Evolutionary conservation across 768 basidiomycete species (phyloP), one percentile per base, ranked within the genome.

Genomic region (Mycena sanguinolenta): DNA sequence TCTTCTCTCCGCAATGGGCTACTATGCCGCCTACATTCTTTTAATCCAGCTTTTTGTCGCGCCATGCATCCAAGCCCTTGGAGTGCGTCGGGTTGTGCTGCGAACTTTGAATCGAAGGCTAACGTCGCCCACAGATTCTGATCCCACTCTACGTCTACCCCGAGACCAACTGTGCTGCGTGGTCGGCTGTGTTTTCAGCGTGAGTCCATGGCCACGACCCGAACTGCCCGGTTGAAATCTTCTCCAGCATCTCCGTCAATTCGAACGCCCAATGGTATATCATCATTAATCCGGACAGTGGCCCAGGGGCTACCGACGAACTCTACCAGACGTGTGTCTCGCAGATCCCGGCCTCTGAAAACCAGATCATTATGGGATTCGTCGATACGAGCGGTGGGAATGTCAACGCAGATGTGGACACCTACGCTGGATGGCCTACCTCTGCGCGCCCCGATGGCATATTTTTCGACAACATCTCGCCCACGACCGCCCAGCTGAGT

Each of bases 91-190:
- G 21, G 32, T 12, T 19, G n/a, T n/a, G n/a, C n/a, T n/a, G n/a
- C n/a, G n/a, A n/a, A 12, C 1, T n/a, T 8, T 17, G n/a, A 46
- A 34, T n/a, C n/a, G n/a, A 5, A 10, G 32, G 10, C 10, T n/a
- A n/a, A n/a, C n/a, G 44, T 7, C 16, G 21, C 21, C 21, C 44
- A 46, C 12, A 65, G 63, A 44, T 65, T 19, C 32, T 65, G 32
- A 38, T 72, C 7, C 70, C 70, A 21, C 32, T 72, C 0, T 67
- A 72, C 42, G 39, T 72, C 49, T 64, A 58, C 38, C 70, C 60
- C 3, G 55, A 36, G 21, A 39, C 46, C 17, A 67, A 64, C 66
- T 72, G 70, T 42, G 44, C 70, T n/a, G 65, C 70, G 9, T 72
- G 70, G 70, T 39, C 60, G 27, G 36, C 65, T 27, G 65, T 64